phyloP scores from a whole-genome alignment of 768 basidiomycete genomes.

The Neoboletus subvelutipes region DNA sequence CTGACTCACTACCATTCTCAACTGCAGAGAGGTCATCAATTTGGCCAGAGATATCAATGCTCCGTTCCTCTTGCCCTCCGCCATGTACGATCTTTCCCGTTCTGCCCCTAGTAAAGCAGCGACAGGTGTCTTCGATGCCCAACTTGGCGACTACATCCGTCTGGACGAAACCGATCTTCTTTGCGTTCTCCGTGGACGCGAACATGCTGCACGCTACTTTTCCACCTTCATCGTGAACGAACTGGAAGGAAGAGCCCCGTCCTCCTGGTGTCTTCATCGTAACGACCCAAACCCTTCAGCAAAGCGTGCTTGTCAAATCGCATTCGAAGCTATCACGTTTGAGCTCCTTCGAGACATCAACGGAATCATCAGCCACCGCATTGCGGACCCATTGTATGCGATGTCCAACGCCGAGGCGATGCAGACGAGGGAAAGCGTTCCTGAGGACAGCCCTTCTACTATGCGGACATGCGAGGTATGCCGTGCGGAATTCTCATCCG shows the following conservation, averaged over 20 bases:
- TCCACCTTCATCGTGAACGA: constrained; percentile 77
- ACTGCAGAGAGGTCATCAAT: constrained; percentile 59
- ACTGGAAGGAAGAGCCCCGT: constrained; percentile 62
- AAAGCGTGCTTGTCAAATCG: constrained; percentile 61
- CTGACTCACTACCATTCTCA: constrained; percentile 7
- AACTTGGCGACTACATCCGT: constrained; percentile 39
- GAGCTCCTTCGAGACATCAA: constrained; percentile 74
- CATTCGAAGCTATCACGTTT: constrained; percentile 73
- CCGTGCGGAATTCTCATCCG: constrained; percentile 57
- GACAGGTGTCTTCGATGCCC: constrained; percentile 45
- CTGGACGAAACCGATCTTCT: constrained; percentile 54
- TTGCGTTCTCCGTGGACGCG: constrained; percentile 63
- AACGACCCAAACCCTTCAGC: constrained; percentile 44
- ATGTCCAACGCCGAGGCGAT: constrained; percentile 66
- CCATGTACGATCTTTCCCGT: constrained; percentile 80
- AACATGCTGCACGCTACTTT: constrained; percentile 69
- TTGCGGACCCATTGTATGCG: constrained; percentile 68
- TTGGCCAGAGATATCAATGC: constrained; percentile 58
- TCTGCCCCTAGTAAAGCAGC: constrained; percentile 61
- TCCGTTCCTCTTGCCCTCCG: constrained; percentile 63
- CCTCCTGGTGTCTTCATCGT: constrained; percentile 48
- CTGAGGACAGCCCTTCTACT: constrained; percentile 42
- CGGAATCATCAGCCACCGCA: constrained; percentile 62
- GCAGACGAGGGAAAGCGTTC: constrained; percentile 53
- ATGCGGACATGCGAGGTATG: constrained; percentile 66